Percentiles rank a stretch among this genome's conserved stretches.
phyloP scores from a whole-genome alignment of 164 flowering plant genomes.

The Euptelea pleiosperma region DNA sequence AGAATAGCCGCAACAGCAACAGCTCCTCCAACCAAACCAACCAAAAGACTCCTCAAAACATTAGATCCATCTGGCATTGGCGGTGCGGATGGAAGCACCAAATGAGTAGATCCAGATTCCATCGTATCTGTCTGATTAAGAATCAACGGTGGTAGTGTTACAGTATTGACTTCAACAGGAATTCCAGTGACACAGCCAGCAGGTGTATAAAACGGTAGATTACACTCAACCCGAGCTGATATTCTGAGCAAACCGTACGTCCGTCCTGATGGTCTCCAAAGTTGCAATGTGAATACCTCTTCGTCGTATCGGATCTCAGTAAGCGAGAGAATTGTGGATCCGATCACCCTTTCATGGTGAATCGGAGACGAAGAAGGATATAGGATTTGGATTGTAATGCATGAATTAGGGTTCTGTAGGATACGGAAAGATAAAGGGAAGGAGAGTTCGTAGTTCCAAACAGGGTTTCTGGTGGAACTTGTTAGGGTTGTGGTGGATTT shows the following conservation, averaged over 20 bases:
- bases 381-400: conserved; percentile 12
- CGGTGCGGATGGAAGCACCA: conserved; percentile 14
- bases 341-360: conserved; percentile 9
- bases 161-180: conserved; percentile 5
- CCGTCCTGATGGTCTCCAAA: conserved; percentile 22
- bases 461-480: conserved; percentile 1
- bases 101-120: neutral
- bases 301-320: neutral
- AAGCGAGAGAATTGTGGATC: conserved; percentile 6
- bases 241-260: conserved; percentile 17
- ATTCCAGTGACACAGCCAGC: conserved; percentile 12
- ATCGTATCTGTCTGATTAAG: too few relatives aligned
- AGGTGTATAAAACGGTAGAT: neutral
- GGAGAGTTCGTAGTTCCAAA: conserved; percentile 7
- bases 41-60: conserved; percentile 11
- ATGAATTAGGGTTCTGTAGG: conserved; percentile 15
- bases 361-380: conserved; percentile 8
- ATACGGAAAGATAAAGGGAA: conserved; percentile 10
- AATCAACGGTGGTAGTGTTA: neutral
- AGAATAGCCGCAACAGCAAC: conserved; percentile 13
- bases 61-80: neutral
- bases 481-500: conserved; percentile 10
- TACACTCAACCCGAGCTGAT: conserved; percentile 4
- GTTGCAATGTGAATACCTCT: conserved; percentile 14
- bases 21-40: conserved; percentile 19